These are phyloP conservation scores for Epichloe amarillans DNA, from an alignment of 2,329 filamentous ascomycete genomes.

Conservation along the genomic window DNA sequence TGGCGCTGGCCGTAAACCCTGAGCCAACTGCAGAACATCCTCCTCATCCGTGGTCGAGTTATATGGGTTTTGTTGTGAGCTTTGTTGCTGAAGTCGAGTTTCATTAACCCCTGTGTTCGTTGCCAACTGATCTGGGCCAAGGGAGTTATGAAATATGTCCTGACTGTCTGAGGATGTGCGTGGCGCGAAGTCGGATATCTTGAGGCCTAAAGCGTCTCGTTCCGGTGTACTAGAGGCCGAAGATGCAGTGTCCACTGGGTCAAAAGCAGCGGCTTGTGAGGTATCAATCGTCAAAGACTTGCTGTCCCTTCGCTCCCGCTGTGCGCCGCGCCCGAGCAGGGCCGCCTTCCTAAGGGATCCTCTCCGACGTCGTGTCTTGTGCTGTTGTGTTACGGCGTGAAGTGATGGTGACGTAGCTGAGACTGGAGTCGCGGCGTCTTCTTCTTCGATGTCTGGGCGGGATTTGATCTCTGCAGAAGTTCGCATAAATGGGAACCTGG, in stretches of 20 bases:
- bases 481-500: conserved; percentile 57
- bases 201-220: conserved; percentile 30
- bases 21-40: conserved; percentile 54
- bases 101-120: conserved; percentile 7
- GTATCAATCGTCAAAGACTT: conserved; percentile 32
- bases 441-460: conserved; percentile 21
- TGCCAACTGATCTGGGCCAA: conserved; percentile 9
- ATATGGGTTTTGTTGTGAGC: conserved; percentile 29
- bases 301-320: conserved; percentile 43
- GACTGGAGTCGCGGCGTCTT: conserved; percentile 8
- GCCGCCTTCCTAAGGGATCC: conserved; percentile 82
- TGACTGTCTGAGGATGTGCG: conserved; percentile 34
- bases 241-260: conserved; percentile 9
- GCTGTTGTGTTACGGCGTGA: conserved; percentile 22
- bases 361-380: conserved; percentile 53
- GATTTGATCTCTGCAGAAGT: conserved; percentile 18
- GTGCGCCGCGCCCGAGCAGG: conserved; percentile 60
- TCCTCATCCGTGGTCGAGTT: conserved; percentile 66
- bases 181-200: conserved; percentile 32
- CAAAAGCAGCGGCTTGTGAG: conserved; percentile 15
- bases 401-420: conserved; percentile 17
- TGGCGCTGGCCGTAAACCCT: conserved; percentile 29
- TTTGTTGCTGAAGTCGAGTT: conserved; percentile 10
- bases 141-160: conserved; percentile 20
- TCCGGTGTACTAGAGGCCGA: conserved; percentile 12